These are phyloP conservation scores for Coprinopsis sp. DNA, from an alignment of 768 basidiomycete genomes.

Conservation along the genomic window DNA sequence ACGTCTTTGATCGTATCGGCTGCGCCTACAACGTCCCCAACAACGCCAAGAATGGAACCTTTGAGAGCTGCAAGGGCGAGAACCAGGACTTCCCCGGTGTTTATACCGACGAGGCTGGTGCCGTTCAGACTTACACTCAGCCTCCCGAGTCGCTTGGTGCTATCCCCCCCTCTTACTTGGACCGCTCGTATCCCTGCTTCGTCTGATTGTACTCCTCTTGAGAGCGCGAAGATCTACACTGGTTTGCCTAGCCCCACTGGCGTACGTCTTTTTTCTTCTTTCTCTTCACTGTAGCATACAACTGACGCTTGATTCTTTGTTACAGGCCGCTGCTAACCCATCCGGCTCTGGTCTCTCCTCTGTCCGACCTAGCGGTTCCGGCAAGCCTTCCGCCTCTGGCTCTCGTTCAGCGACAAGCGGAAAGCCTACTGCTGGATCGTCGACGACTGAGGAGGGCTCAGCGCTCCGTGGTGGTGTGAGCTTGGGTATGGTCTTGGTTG, in stretches of 20 bases:
- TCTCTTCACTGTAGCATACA: background rate
- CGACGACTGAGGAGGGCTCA: no score
- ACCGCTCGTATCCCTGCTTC: constrained; percentile 34
- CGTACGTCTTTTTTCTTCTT: background rate
- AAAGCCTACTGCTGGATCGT: no score
- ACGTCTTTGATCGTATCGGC: constrained; percentile 72
- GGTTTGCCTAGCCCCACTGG: constrained; percentile 15
- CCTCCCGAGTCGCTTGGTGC: constrained; percentile 39
- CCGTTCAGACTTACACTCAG: constrained; percentile 38
- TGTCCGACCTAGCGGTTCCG: background rate
- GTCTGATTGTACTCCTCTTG: constrained; percentile 29
- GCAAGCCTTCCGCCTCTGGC: no score
- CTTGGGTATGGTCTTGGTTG: no score
- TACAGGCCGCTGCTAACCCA: background rate
- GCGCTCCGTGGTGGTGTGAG: no score
- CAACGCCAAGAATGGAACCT: constrained; percentile 49
- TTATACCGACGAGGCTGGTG: constrained; percentile 34
- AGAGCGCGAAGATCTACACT: constrained; percentile 23
- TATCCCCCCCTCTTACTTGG: constrained; percentile 40
- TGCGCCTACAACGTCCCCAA: constrained; percentile 68
- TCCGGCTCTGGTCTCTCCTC: background rate
- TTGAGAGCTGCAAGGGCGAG: constrained; percentile 60
- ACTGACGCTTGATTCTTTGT: background rate
- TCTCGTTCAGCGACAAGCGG: no score
- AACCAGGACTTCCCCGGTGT: constrained; percentile 57